Conservation (phyloP, 106 monocot genomes). For the Platanthera zijinensis region DNA sequence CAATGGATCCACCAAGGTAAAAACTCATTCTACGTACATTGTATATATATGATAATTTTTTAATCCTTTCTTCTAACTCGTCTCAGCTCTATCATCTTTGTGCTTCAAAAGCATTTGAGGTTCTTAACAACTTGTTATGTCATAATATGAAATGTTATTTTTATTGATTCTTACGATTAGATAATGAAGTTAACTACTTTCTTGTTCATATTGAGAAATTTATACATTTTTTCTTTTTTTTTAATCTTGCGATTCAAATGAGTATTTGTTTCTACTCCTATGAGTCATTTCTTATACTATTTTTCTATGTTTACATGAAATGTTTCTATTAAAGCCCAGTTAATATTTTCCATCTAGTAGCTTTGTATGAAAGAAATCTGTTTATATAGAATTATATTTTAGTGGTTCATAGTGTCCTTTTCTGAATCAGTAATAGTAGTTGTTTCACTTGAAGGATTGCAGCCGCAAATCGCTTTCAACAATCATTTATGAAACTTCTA, state of each 20-base stretch:
- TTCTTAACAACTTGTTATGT: not conserved
- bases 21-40: not conserved
- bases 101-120: not conserved
- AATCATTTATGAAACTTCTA: conserved; percentile 76
- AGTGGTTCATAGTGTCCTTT: not conserved
- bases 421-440: not conserved
- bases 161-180: not conserved
- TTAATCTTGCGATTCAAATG: not conserved
- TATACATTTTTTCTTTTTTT: not conserved
- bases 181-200: not conserved
- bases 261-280: not conserved
- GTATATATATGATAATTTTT: not conserved
- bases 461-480: conserved; percentile 56
- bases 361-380: not conserved
- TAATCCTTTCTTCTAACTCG: not conserved
- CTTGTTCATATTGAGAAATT: not conserved
- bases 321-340: not conserved
- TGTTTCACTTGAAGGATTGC: conserved; percentile 46
- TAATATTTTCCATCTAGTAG: not conserved
- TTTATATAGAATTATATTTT: not conserved
- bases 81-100: not conserved
- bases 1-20: conserved; percentile 40
- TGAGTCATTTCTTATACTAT: not conserved
- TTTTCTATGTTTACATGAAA: not conserved
- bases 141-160: not conserved